Evolutionary conservation across 345 rosid genomes (phyloP), one percentile per base, ranked within the genome.

Genomic region (Rhizophora mangle): DNA sequence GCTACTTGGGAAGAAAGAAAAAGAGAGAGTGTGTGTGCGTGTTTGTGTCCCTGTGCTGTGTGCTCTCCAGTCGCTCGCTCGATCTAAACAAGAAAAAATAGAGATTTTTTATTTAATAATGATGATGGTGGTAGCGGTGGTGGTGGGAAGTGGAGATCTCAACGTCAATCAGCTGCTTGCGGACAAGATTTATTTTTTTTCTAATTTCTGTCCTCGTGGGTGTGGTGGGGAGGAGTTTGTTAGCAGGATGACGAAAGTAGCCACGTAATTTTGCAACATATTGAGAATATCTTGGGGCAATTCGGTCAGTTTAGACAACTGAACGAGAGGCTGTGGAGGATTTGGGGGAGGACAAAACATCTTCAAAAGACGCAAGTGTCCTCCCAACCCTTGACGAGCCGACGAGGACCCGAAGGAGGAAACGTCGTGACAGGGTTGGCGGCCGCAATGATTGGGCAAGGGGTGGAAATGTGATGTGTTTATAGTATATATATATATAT

Each of bases 111-210:
- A 13, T 15, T 43, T 43, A 43, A 43, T 43, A 8, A 83, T 64
- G 65, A 83, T 71, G 86, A 85, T 81, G 34, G 67, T 60, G 0
- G 15, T 20, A 5, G n/a, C 8, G 36, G 36, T 34, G 36, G 43
- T 13, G 67, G 21, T 27, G 34, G 56, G 31, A 0, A 5, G 31
- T 30, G 3, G 56, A 26, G 68, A 66, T 20, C 39, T 26, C 21
- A 20, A 37, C 11, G 56, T 3, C 49, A 11, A 13, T 43, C 15
- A 31, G 51, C 20, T 21, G 43, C 15, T 15, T 21, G 43, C 15
- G 0, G 64, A 16, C 36, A 32, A 15, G 18, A 18, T 21, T 26
- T 18, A 29, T 5, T 11, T 2, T 22, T 43, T 34, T 34, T 6
- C 6, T 6, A 0, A 7, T 7, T 34, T 30, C 51, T 6, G 4